Evolutionary conservation across 2,329 filamentous ascomycete species (phyloP), one percentile per base, ranked within the genome.

Genomic region (Fusarium xylarioides): DNA sequence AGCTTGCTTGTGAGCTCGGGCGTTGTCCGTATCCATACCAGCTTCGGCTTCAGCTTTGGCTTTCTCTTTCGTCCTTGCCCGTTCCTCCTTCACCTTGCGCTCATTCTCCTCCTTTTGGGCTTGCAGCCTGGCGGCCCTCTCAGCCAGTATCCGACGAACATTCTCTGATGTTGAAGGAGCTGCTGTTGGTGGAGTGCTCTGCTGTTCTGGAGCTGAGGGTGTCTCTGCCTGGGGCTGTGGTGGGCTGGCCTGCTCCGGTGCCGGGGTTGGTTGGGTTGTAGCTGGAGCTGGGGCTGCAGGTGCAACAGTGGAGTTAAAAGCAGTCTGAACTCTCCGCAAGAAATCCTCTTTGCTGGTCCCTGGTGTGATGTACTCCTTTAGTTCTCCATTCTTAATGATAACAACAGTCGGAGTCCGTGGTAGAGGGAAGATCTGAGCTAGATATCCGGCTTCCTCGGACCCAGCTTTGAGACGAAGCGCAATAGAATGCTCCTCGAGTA

Each of bases 401-500:
- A 97, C 88, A 14, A 97, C 83, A 4, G 92, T 92, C 0, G 95
- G 95, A n/a, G 90, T 90, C 74, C 90, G 90, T 2, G 90, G 88
- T n/a, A 97, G 85, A 0, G 94, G 93, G 77, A 94, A 97, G 77
- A 97, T 93, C 50, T 93, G 93, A 15, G 91, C 89, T 19, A 98
- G 86, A 77, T 94, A 97, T 11, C 89, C 91, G 15, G 94, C 94
- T 84, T 97, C 95, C 73, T 92, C 89, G 4, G 93, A 95, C 28
- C 91, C 93, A 23, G 91, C 90, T 38, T 86, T 82, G 28, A 98
- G 85, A 56, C 91, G 89, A 28, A 98, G 85, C 12, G 92, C 83
- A 26, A 98, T 86, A 6, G 93, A 89, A 77, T 91, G 89, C 40
- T 87, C 84, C 32, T 85, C 82, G 64, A 96, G 85, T 34, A 90